Percentiles rank a stretch among this genome's conserved stretches.
Conservation (phyloP, 2,329 filamentous ascomycete species). For the Penicillium glabrum region DNA sequence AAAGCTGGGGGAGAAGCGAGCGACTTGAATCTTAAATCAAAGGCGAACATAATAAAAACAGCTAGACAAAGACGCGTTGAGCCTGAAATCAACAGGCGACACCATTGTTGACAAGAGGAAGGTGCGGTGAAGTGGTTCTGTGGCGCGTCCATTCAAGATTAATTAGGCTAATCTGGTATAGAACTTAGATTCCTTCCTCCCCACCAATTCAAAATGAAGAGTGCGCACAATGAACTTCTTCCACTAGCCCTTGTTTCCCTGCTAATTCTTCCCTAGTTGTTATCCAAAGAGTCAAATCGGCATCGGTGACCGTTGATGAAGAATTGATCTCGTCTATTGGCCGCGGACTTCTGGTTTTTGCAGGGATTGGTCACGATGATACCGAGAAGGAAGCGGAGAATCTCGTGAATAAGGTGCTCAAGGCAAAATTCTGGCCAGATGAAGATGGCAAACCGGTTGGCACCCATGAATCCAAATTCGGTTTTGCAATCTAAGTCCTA, state of each 20-base stretch:
- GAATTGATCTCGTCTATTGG: constrained; percentile 88
- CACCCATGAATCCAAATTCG: background rate
- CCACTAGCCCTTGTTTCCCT: background rate
- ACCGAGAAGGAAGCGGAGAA: constrained; percentile 83
- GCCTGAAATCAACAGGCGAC: background rate
- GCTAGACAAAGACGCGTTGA: background rate
- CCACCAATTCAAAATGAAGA: constrained; percentile 7
- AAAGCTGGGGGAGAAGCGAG: background rate
- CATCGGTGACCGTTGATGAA: constrained; percentile 92
- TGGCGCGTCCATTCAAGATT: background rate
- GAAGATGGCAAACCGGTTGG: constrained; percentile 66
- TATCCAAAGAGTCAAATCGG: constrained; percentile 88
- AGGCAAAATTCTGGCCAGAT: constrained; percentile 89
- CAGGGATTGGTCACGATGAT: constrained; percentile 86
- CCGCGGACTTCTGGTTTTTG: constrained; percentile 85
- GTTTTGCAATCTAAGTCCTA: background rate
- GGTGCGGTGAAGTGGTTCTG: background rate
- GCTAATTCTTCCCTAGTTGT: constrained; percentile 63
- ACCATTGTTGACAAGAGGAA: background rate
- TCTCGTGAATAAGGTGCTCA: constrained; percentile 81
- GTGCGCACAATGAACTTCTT: background rate
- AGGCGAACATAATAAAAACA: background rate
- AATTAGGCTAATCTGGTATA: background rate
- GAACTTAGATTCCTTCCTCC: background rate
- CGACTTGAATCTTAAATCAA: background rate